phyloP scores from a whole-genome alignment of 129 eudicot genomes.

The Mikania micrantha region DNA sequence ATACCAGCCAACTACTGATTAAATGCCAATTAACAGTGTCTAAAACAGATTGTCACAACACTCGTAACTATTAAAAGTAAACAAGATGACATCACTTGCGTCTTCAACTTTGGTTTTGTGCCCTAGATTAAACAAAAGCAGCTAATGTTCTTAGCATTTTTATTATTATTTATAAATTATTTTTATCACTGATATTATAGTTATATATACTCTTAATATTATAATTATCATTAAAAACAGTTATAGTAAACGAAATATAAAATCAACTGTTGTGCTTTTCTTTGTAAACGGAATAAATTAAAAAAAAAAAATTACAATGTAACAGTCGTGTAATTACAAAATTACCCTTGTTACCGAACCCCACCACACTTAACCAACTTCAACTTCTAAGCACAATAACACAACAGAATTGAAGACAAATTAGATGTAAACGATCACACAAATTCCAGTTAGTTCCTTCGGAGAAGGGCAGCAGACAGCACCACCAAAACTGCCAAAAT shows the following conservation, averaged over 20 bases:
- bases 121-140: too few relatives aligned
- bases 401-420: background rate
- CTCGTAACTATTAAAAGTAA: too few relatives aligned
- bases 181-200: too few relatives aligned
- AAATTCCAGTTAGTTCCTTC: slow-evolving; percentile 40
- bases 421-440: background rate
- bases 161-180: too few relatives aligned
- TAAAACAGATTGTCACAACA: too few relatives aligned
- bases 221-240: too few relatives aligned
- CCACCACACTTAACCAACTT: background rate
- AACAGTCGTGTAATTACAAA: background rate
- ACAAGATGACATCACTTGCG: too few relatives aligned
- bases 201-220: too few relatives aligned
- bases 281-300: background rate
- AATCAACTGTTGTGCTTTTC: background rate
- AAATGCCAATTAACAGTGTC: too few relatives aligned
- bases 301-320: slow-evolving; percentile 7
- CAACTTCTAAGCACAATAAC: slow-evolving; percentile 2
- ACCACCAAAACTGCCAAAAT: slow-evolving; percentile 54
- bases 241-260: background rate
- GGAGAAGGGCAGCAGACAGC: slow-evolving; percentile 57
- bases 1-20: too few relatives aligned
- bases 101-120: too few relatives aligned
- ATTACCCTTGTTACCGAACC: background rate
- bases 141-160: too few relatives aligned